A percentile compares a stretch with the other conserved stretches of the same genome.
Evolutionary conservation across 768 basidiomycete genomes (phyloP).

Genomic region (Galerina marginata): DNA sequence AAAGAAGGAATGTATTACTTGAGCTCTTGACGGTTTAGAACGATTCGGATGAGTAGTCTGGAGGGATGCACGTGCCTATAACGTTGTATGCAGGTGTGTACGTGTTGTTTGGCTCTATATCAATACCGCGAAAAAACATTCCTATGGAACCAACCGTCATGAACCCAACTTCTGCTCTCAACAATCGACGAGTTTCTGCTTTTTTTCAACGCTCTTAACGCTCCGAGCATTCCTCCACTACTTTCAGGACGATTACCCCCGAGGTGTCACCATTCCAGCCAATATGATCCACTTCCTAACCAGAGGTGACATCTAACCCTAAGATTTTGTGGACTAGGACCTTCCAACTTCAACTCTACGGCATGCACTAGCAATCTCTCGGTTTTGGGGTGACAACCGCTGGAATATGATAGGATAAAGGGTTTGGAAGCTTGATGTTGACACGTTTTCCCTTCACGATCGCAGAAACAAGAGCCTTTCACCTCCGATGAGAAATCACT

Average conservation of each 20-base stretch:
- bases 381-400: slow-evolving; percentile 22
- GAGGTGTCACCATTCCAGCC: slow-evolving; percentile 50
- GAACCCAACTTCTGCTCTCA: slow-evolving; percentile 17
- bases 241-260: slow-evolving; percentile 31
- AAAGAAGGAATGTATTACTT: no score
- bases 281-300: slow-evolving; percentile 51
- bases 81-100: slow-evolving; percentile 28
- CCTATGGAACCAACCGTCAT: slow-evolving; percentile 18
- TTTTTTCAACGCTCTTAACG: slow-evolving; percentile 48
- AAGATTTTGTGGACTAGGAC: slow-evolving; percentile 44
- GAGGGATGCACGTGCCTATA: background rate
- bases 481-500: slow-evolving; percentile 45
- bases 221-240: slow-evolving; percentile 50
- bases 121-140: background rate
- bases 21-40: no score
- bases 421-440: slow-evolving; percentile 17
- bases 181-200: slow-evolving; percentile 15
- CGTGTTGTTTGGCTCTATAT: slow-evolving; percentile 27
- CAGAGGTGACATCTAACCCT: slow-evolving; percentile 68
- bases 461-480: slow-evolving; percentile 23
- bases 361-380: slow-evolving; percentile 20
- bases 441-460: slow-evolving; percentile 20
- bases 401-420: slow-evolving; percentile 6
- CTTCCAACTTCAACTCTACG: slow-evolving; percentile 38
- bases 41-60: background rate